Conservation (phyloP, 202 grass and related monocot species). For the Digitaria exilis region DNA sequence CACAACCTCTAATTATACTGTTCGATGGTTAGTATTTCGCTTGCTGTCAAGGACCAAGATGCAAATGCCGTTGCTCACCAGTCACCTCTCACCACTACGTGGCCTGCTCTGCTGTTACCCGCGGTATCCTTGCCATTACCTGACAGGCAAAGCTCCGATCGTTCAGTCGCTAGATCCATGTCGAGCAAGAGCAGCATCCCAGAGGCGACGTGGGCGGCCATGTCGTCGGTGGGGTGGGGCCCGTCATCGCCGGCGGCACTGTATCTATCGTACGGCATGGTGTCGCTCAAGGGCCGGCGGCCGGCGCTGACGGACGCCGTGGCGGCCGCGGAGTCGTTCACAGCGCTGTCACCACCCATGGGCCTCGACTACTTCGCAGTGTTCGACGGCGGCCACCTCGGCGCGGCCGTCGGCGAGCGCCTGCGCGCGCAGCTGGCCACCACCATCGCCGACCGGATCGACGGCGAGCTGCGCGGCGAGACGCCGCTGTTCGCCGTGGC, state of each 20-base stretch:
- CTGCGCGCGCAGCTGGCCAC: not conserved
- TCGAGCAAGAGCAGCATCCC: not conserved
- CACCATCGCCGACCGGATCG: conserved; percentile 4
- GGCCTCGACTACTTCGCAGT: conserved; percentile 42
- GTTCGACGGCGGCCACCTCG: conserved; percentile 22
- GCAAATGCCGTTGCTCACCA: not conserved
- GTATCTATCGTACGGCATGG: conserved; percentile 25
- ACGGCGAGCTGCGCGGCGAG: not conserved
- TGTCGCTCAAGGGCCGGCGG: not conserved
- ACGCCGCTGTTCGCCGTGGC: not conserved
- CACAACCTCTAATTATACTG: not conserved
- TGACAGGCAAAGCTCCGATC: too few relatives aligned
- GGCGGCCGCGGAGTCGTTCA: conserved; percentile 16
- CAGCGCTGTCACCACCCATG: conserved; percentile 1
- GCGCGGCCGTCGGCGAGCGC: not conserved
- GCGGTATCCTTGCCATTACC: not conserved
- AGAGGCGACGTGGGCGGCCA: not conserved
- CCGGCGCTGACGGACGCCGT: not conserved
- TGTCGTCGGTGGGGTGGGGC: not conserved
- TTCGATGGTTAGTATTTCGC: too few relatives aligned
- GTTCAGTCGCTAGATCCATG: too few relatives aligned
- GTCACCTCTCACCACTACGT: too few relatives aligned
- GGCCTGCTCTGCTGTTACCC: too few relatives aligned
- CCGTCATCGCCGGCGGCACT: not conserved
- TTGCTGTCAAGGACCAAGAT: not conserved